A percentile compares a stretch with the other conserved stretches of the same genome.
Evolutionary conservation across 768 basidiomycete species (phyloP).

Genomic region (Holtermanniella nyarrowii): DNA sequence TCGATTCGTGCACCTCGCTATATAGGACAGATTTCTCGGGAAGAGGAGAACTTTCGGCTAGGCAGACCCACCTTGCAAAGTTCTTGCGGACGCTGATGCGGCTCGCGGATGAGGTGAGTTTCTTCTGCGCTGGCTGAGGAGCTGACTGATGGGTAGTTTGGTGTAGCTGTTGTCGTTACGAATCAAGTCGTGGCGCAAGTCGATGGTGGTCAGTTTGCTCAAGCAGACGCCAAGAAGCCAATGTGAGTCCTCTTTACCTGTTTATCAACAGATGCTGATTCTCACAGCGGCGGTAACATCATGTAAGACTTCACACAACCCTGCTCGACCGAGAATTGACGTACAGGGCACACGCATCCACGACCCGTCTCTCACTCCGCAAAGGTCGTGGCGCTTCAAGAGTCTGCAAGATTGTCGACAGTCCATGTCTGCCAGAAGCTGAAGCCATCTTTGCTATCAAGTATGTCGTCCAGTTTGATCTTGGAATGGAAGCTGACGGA

Average conservation of each 20-base stretch:
- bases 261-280: conserved; percentile 4
- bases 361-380: conserved; percentile 83
- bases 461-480: conserved; percentile 19
- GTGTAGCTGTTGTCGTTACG: conserved; percentile 91
- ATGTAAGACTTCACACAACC: conserved; percentile 46
- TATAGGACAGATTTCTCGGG: conserved; percentile 95
- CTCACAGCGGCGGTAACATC: conserved; percentile 72
- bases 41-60: conserved; percentile 84
- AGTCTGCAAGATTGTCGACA: conserved; percentile 94
- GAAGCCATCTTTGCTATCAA: conserved; percentile 88
- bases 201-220: conserved; percentile 81
- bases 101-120: conserved; percentile 82
- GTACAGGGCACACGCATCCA: conserved; percentile 80
- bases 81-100: conserved; percentile 87
- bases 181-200: conserved; percentile 99
- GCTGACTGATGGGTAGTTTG: conserved; percentile 54
- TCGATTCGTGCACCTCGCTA: conserved; percentile 90
- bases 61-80: conserved; percentile 91
- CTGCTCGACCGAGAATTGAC: no score
- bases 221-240: conserved; percentile 90
- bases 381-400: conserved; percentile 87
- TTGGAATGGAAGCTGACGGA: conserved; percentile 3
- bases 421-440: conserved; percentile 91
- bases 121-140: neutral
- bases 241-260: conserved; percentile 44